These are phyloP conservation scores for Thalassiosira hispida DNA, from an alignment of 352 stramenopile genomes.

Conservation along the genomic window DNA sequence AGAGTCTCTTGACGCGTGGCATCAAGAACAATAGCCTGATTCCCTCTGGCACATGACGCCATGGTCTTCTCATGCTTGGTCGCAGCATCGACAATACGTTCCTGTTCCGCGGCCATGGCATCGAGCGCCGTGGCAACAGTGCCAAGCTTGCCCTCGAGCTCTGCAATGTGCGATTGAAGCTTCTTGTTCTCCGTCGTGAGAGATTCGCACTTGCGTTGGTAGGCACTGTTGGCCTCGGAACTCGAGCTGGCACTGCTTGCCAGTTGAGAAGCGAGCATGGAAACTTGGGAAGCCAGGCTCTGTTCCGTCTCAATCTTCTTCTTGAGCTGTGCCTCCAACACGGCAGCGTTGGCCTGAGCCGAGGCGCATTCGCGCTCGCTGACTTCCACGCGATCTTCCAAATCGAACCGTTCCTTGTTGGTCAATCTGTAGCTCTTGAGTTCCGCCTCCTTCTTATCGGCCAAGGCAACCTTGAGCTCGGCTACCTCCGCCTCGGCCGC, in stretches of 20 bases:
- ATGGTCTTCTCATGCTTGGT: conserved; percentile 65
- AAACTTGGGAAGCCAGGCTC: conserved; percentile 66
- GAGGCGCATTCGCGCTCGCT: conserved; percentile 55
- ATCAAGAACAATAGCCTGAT: conserved; percentile 59
- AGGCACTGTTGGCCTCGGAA: conserved; percentile 29
- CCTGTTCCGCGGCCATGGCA: conserved; percentile 63
- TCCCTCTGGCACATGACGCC: conserved; percentile 34
- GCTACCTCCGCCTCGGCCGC: conserved; percentile 39
- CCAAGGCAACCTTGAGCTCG: conserved; percentile 33
- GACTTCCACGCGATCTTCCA: conserved; percentile 51
- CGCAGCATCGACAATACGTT: conserved; percentile 54
- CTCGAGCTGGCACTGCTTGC: conserved; percentile 44
- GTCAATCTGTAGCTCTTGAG: conserved; percentile 52
- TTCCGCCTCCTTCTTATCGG: conserved; percentile 43
- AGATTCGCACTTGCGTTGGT: conserved; percentile 41
- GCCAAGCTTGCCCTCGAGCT: conserved; percentile 64
- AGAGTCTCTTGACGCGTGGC: conserved; percentile 54
- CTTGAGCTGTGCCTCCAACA: conserved; percentile 73
- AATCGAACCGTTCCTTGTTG: conserved; percentile 53
- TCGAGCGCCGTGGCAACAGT: conserved; percentile 64
- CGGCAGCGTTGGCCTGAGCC: conserved; percentile 51
- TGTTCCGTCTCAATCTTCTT: conserved; percentile 75
- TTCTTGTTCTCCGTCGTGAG: conserved; percentile 59
- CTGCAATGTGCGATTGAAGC: conserved; percentile 53
- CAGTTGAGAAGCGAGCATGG: conserved; percentile 54